Percentiles rank a stretch among this genome's conserved stretches.
Conservation (phyloP, 2,329 filamentous ascomycete genomes). For the Hypoxylon sp. region DNA sequence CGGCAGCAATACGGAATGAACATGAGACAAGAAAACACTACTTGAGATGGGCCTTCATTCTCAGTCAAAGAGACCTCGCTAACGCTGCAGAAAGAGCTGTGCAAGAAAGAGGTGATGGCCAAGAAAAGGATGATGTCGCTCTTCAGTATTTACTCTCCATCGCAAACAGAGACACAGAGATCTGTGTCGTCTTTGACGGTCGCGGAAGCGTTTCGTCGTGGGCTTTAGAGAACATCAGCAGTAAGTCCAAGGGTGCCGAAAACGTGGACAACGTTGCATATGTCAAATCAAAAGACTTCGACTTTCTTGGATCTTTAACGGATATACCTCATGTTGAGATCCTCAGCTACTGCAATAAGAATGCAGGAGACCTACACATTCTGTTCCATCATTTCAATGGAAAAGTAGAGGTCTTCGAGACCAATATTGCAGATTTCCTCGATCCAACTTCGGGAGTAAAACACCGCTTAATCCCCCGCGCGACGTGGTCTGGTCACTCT, state of each 20-base stretch:
- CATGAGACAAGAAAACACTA: conserved; percentile 49
- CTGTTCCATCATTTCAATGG: conserved; percentile 90
- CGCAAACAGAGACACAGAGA: conserved; percentile 86
- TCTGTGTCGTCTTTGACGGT: conserved; percentile 89
- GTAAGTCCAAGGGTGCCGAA: conserved; percentile 74
- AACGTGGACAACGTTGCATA: conserved; percentile 91
- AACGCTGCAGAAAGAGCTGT: conserved; percentile 83
- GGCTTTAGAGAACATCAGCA: conserved; percentile 89
- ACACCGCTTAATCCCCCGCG: conserved; percentile 72
- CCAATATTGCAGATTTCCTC: conserved; percentile 83
- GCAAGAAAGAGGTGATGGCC: conserved; percentile 68
- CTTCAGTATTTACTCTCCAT: conserved; percentile 89
- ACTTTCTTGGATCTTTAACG: conserved; percentile 58
- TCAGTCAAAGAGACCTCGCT: conserved; percentile 85
- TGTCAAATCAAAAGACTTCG: conserved; percentile 72
- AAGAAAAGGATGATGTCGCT: conserved; percentile 76
- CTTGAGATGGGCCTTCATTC: conserved; percentile 80
- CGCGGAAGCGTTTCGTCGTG: conserved; percentile 90
- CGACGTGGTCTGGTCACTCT: conserved; percentile 88
- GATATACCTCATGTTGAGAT: conserved; percentile 73
- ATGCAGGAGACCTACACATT: conserved; percentile 76
- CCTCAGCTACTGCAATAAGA: conserved; percentile 78
- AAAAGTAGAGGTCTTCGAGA: conserved; percentile 84
- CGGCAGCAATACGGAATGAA: conserved; percentile 74
- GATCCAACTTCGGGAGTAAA: conserved; percentile 75